Base-by-base conservation (phyloP, 129 eudicot species). In the carrot (Daucus carota) region DNA sequence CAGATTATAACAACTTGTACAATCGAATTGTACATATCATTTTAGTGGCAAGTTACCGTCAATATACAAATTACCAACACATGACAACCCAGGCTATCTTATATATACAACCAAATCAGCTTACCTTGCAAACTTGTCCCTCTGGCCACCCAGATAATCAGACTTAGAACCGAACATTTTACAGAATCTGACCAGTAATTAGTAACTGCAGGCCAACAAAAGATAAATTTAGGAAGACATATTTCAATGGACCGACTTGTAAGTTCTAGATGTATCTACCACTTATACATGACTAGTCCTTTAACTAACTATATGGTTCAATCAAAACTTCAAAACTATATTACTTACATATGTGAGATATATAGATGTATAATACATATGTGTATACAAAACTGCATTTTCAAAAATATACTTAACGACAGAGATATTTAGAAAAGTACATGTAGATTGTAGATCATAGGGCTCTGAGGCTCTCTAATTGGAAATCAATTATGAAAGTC, bases 61-160 rank as follows among this genome's bases (percentile, higher is more conserved):
- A 68, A 41, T 18, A 68, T 22, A 73, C 62, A 44, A 33, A 65
- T 4, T 10, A 79, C 72, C 24, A 70, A 14, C 44, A 9, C 41
- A 20, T 43, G 32, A 48, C 13, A 44, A 34, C 32, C 31, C 32
- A 75, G 75, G 54, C 69, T 81, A 83, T 84, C 84, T 81, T 75
- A 79, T 24, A 86, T 85, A 76, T 54, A 82, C 10, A 33, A 67
- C 12, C 36, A 31, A 24, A 76, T 47, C 20, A 75, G 78, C 45
- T 60, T 85, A 85, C 96, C 90, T 86, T 60, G 82, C 82, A 82
- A 91, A 88, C 80, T 91, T 88, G 45, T 88, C 90, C 63, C 79
- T 81, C 82, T 88, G 92, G 76, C 92, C 92, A 85, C 87, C 79
- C 70, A 85, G 74, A 75, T 79, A 87, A 70, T 80, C 87, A 66